Base-by-base conservation (phyloP, 495 filamentous ascomycete species). In the Penicillium simplicissimum region DNA sequence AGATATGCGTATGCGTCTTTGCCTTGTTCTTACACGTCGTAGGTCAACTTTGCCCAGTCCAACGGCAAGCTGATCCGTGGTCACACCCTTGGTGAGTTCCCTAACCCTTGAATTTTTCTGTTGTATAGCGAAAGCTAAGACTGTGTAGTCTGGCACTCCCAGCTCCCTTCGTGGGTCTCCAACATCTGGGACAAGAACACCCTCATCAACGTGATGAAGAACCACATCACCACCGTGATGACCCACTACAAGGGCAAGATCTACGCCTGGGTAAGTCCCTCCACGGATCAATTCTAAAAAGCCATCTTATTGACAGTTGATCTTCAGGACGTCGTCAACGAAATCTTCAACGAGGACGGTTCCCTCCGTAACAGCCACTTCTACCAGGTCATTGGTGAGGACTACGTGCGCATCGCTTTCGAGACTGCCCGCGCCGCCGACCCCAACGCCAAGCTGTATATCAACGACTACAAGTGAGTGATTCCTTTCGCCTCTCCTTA, bases 321-420 rank as follows among this genome's bases (percentile, higher is more conserved):
- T 28, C 17, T 23, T 23, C 11, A 78, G 84, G 87, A 90, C 66
- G 88, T 91, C 0, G 79, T 89, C 17, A 90, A 90, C 73, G 88
- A 91, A 70, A 84, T 84, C 35, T 83, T 90, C 62, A 82, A 87
- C 61, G 88, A 90, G 52, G 83, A 88, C 65, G 88, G 86, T 35
- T 79, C 79, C n/a, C 84, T 83, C 62, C 82, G 87, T 52, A 58
- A 76, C 56, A 80, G 69, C 52, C 73, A 83, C 51, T 88, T 87
- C 74, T 84, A 79, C 75, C 74, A 79, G 28, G 76, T 84, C 13
- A 66, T 87, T 25, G 85, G 85, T 10, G 78, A 82, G 55, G 79
- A 82, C 57, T 90, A 79, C 68, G 78, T 87, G 61, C 74, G 73
- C 14, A 82, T 87, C 47, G 85, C 85, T 40, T 85, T 88, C 72